Evolutionary conservation across 2,329 filamentous ascomycete genomes (phyloP).

Genomic region (Pseudogymnoascus sp.): DNA sequence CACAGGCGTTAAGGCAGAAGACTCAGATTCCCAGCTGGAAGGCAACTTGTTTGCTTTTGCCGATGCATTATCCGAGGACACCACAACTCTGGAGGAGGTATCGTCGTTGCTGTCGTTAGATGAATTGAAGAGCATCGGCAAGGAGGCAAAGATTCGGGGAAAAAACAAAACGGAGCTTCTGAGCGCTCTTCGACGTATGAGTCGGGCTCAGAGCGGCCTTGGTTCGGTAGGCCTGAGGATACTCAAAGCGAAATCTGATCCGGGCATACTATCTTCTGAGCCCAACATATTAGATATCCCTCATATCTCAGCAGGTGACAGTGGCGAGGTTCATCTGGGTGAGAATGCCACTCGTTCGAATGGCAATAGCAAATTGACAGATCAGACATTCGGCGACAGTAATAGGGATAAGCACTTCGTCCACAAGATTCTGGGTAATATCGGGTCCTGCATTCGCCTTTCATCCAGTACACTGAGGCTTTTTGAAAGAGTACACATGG

Average conservation of each 20-base stretch:
- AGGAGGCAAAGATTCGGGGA: constrained; percentile 77
- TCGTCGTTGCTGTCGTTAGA: constrained; percentile 76
- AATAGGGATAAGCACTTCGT: constrained; percentile 71
- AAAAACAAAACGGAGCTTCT: constrained; percentile 81
- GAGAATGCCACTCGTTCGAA: neutral
- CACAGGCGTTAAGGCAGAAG: constrained; percentile 14
- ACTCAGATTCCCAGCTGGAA: constrained; percentile 24
- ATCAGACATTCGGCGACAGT: constrained; percentile 28
- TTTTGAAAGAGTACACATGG: constrained; percentile 89
- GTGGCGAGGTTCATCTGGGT: neutral
- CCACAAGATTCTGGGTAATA: constrained; percentile 66
- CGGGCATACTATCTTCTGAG: neutral
- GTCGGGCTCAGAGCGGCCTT: constrained; percentile 69
- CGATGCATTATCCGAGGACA: constrained; percentile 65
- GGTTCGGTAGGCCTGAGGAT: constrained; percentile 60
- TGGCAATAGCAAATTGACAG: neutral
- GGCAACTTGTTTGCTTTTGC: constrained; percentile 65
- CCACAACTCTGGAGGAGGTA: constrained; percentile 75
- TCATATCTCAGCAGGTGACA: neutral
- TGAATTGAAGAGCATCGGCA: constrained; percentile 77
- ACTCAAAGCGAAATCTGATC: constrained; percentile 29
- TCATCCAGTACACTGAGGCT: constrained; percentile 66
- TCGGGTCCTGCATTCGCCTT: constrained; percentile 78
- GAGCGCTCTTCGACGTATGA: constrained; percentile 64
- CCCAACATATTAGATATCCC: neutral